Evolutionary conservation across 2,329 filamentous ascomycete genomes (phyloP).

Genomic region (Pseudogymnoascus sp.): DNA sequence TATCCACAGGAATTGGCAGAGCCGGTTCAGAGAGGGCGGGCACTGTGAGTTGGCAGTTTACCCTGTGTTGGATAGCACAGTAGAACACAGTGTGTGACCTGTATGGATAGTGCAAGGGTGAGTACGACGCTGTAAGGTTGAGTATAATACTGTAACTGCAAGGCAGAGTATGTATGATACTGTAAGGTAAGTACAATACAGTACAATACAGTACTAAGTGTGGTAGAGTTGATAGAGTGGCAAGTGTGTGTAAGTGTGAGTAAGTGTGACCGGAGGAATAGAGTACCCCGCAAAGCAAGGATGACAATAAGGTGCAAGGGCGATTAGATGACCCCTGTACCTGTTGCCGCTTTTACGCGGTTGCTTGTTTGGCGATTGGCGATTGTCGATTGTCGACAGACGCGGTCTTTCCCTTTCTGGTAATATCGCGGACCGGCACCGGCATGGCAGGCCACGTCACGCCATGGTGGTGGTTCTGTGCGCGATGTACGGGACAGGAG

Average conservation of each 20-base stretch:
- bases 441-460: not conserved
- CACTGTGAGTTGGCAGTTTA: constrained; percentile 2
- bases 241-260: too few species aligned
- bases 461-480: not conserved
- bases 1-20: not conserved
- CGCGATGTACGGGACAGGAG: not conserved
- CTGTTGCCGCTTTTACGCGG: not conserved
- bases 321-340: not conserved
- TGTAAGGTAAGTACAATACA: not conserved
- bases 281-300: constrained; percentile 2
- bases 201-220: not conserved
- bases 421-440: not conserved
- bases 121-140: not conserved
- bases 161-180: not conserved
- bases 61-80: not conserved
- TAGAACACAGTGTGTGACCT: not conserved
- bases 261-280: too few species aligned
- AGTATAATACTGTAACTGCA: not conserved
- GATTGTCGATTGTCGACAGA: not conserved
- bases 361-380: not conserved
- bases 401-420: not conserved
- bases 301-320: not conserved
- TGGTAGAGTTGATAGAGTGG: not conserved
- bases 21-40: not conserved
- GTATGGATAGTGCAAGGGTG: not conserved